phyloP scores from a whole-genome alignment of 148 eudicot genomes.

The Rheum nobile region DNA sequence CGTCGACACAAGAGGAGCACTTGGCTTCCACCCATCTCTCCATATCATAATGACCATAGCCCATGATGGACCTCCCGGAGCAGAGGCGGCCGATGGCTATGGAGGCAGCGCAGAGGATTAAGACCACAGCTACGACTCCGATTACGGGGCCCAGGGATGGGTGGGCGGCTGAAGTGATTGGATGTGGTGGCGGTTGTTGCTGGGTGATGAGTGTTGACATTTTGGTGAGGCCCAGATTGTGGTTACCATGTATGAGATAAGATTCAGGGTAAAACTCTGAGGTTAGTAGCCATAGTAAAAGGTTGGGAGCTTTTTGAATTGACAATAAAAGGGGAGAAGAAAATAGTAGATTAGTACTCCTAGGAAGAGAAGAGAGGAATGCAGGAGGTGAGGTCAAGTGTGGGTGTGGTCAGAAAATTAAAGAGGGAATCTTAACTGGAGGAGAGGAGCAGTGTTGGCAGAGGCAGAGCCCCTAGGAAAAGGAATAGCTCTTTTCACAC shows the following conservation, averaged over 20 bases:
- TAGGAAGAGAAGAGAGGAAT: not conserved
- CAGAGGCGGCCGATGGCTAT: conserved; percentile 35
- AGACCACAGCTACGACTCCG: conserved; percentile 34
- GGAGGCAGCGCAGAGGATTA: conserved; percentile 19
- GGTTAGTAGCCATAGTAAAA: not conserved
- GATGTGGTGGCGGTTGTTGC: not conserved
- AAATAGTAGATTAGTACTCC: too few species aligned
- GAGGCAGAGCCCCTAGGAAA: not conserved
- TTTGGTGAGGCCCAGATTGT: not conserved
- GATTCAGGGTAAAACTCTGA: not conserved
- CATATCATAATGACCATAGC: conserved; percentile 28
- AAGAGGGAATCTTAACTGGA: not conserved
- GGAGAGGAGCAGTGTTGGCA: not conserved
- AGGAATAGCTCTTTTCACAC: conserved; percentile 1
- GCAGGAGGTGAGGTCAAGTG: not conserved
- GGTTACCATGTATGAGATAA: not conserved
- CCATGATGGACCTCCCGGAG: conserved; percentile 29
- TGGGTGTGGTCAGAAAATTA: not conserved
- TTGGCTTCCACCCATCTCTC: conserved; percentile 23
- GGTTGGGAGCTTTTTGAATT: not conserved
- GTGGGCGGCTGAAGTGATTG: not conserved
- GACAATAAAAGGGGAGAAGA: not conserved
- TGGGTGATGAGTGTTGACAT: not conserved
- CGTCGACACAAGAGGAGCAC: conserved; percentile 26
- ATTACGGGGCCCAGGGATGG: conserved; percentile 32